Evolutionary conservation across 495 filamentous ascomycete species (phyloP).

Genomic region (Lepraria neglecta): DNA sequence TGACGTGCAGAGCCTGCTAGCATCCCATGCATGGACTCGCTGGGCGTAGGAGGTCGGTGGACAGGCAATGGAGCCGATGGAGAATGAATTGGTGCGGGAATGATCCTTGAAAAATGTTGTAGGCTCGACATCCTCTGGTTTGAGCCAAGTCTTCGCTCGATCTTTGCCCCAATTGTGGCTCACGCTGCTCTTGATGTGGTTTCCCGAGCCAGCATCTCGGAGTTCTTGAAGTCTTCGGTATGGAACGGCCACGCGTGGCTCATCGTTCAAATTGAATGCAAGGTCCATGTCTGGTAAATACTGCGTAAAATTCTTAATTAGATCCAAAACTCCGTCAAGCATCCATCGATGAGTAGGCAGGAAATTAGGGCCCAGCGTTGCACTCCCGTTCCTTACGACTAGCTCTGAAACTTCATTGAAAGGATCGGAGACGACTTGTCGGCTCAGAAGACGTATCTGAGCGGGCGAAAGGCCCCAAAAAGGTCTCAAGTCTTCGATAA

Average conservation of each 20-base stretch:
- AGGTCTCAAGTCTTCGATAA: conserved; percentile 60
- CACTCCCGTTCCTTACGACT: conserved; percentile 43
- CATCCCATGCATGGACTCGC: conserved; percentile 47
- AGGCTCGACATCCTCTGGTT: conserved; percentile 39
- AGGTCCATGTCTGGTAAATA: conserved; percentile 75
- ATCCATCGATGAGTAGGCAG: conserved; percentile 51
- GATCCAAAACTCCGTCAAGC: conserved; percentile 51
- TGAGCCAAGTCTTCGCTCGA: conserved; percentile 37
- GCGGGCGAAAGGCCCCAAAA: conserved; percentile 65
- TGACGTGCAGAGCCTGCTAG: conserved; percentile 51
- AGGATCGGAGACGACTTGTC: conserved; percentile 41
- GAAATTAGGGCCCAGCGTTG: conserved; percentile 40
- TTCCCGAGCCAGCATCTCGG: conserved; percentile 33
- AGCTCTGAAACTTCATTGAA: conserved; percentile 46
- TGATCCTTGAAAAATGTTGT: conserved; percentile 47
- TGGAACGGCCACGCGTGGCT: conserved; percentile 68
- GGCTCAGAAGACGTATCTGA: conserved; percentile 48
- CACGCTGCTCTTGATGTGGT: conserved; percentile 26
- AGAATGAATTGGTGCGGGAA: conserved; percentile 39
- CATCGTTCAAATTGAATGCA: conserved; percentile 71
- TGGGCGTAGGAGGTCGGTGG: conserved; percentile 52
- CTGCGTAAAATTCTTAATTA: conserved; percentile 62
- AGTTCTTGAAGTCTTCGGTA: conserved; percentile 50
- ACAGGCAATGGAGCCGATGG: conserved; percentile 48
- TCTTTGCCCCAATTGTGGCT: conserved; percentile 35